Evolutionary conservation across 2,329 filamentous ascomycete genomes (phyloP).

Genomic region (Incumbomyces delicatus): DNA sequence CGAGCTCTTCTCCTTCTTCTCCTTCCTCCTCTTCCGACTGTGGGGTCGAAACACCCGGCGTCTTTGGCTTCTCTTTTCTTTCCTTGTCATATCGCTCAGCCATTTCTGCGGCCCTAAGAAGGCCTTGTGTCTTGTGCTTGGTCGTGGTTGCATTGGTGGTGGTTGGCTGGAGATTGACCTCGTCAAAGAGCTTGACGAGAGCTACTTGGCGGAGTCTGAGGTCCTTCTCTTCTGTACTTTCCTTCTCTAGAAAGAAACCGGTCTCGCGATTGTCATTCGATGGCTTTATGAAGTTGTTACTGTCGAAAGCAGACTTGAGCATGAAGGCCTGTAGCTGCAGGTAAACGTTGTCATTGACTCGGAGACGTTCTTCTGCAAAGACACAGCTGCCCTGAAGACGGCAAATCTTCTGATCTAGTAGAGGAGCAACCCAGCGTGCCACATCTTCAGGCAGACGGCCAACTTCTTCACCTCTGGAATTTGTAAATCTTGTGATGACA

Average conservation of each 20-base stretch:
- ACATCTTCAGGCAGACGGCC: constrained; percentile 78
- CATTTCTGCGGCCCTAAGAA: constrained; percentile 79
- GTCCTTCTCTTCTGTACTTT: constrained; percentile 74
- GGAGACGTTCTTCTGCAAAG: constrained; percentile 72
- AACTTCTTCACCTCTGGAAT: constrained; percentile 66
- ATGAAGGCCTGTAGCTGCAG: constrained; percentile 75
- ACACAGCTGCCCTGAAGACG: constrained; percentile 80
- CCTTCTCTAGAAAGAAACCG: constrained; percentile 71
- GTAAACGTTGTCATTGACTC: constrained; percentile 91
- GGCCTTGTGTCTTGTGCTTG: constrained; percentile 69
- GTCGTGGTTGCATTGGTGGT: constrained; percentile 63
- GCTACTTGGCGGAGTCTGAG: constrained; percentile 77
- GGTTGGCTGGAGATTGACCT: constrained; percentile 72
- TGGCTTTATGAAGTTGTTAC: constrained; percentile 50
- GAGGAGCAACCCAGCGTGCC: constrained; percentile 81
- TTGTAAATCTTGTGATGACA: constrained; percentile 86
- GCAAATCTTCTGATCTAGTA: constrained; percentile 86
- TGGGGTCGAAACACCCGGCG: constrained; percentile 45
- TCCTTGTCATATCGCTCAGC: constrained; percentile 64
- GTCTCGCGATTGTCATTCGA: constrained; percentile 61
- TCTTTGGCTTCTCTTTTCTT: constrained; percentile 33
- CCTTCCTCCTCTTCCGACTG: constrained; percentile 57
- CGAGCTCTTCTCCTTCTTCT: constrained; percentile 84
- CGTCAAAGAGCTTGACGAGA: constrained; percentile 78
- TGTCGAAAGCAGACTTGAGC: constrained; percentile 63